phyloP scores from a whole-genome alignment of 2,329 filamentous ascomycete species.

The Penicillium sp. region DNA sequence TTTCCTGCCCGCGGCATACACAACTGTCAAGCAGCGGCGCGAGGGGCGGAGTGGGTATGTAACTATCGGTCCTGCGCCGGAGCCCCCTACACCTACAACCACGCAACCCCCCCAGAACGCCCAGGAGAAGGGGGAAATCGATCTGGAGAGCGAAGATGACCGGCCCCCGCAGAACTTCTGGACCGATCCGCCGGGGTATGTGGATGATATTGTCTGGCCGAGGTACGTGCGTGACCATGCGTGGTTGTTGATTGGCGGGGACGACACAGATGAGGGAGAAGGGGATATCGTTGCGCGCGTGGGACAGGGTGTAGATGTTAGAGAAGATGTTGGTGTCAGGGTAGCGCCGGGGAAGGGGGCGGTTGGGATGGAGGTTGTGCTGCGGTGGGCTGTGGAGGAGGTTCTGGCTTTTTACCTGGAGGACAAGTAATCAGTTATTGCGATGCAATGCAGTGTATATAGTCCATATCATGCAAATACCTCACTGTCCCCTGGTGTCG shows the following conservation, averaged over 20 bases:
- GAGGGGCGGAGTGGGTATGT: conserved; percentile 50
- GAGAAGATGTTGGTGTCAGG: conserved; percentile 38
- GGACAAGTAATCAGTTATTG: background rate
- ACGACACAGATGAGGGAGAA: conserved; percentile 38
- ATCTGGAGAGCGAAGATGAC: conserved; percentile 35
- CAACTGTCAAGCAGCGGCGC: conserved; percentile 42
- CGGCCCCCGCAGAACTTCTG: conserved; percentile 74
- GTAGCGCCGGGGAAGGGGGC: conserved; percentile 56
- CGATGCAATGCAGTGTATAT: background rate
- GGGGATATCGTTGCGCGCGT: conserved; percentile 40
- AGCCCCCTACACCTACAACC: conserved; percentile 13
- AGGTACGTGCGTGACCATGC: conserved; percentile 82
- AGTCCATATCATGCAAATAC: background rate
- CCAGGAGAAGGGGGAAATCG: conserved; percentile 16
- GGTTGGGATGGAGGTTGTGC: conserved; percentile 61
- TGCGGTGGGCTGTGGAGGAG: conserved; percentile 69
- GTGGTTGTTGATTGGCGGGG: conserved; percentile 72
- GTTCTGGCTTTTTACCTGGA: conserved; percentile 49
- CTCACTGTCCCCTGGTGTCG: background rate
- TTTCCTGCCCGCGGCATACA: conserved; percentile 71
- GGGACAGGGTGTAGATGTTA: conserved; percentile 20
- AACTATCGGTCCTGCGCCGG: conserved; percentile 45
- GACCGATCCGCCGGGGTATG: conserved; percentile 91
- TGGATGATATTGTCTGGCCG: conserved; percentile 94
- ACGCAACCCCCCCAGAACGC: background rate